Evolutionary conservation across 2,329 filamentous ascomycete genomes (phyloP).

Genomic region (Pleoardoris graminearum): DNA sequence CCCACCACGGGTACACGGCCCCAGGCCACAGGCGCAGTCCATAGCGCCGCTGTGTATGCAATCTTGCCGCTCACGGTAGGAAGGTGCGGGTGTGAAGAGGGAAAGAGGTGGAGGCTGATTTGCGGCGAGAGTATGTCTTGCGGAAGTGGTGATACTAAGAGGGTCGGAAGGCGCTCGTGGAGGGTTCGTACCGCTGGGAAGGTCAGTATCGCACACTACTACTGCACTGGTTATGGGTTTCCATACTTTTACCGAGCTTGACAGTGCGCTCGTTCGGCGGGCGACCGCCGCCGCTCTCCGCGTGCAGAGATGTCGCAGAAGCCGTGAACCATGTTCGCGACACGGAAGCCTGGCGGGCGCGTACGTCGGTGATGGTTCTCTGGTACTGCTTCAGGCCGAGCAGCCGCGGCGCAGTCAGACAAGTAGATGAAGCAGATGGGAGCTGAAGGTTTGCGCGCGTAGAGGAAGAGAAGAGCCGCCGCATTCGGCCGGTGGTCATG

Average conservation of each 20-base stretch:
- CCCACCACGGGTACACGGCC: constrained; percentile 88
- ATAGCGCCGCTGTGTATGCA: constrained; percentile 88
- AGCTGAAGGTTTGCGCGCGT: constrained; percentile 38
- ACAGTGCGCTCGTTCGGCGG: constrained; percentile 62
- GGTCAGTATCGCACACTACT: constrained; percentile 9
- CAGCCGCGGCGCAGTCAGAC: constrained; percentile 31
- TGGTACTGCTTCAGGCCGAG: constrained; percentile 40
- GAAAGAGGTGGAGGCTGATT: constrained; percentile 66
- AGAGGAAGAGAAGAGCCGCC: constrained; percentile 49
- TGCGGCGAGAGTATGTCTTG: constrained; percentile 65
- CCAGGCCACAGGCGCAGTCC: constrained; percentile 96
- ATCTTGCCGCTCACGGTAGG: constrained; percentile 90
- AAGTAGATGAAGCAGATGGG: constrained; percentile 21
- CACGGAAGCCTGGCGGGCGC: constrained; percentile 35
- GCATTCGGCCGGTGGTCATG: constrained; percentile 52
- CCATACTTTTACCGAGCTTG: constrained; percentile 64
- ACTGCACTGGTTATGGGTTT: not conserved
- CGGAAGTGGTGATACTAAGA: constrained; percentile 64
- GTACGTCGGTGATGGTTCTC: constrained; percentile 37
- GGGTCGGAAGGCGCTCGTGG: constrained; percentile 64
- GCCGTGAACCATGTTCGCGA: constrained; percentile 52
- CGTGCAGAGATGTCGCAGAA: constrained; percentile 34
- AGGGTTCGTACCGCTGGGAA: constrained; percentile 60
- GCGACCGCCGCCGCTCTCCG: constrained; percentile 45
- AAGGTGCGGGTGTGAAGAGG: constrained; percentile 80